Base-by-base conservation (phyloP, 139 green algal species). In the Pycnococcus provasolii region DNA sequence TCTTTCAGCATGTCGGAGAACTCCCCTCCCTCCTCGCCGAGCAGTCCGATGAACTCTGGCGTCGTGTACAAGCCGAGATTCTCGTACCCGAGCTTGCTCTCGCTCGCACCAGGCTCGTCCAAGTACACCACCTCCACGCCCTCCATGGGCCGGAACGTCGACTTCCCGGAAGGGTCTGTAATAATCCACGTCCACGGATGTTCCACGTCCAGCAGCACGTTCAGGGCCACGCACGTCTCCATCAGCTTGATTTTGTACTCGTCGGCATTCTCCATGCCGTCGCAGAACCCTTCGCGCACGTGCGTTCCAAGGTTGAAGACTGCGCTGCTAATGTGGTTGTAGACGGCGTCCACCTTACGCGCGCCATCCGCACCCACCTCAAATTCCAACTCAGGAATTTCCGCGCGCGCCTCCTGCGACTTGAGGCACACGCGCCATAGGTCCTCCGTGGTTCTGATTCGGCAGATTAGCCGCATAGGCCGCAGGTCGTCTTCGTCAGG, bases 361-460 rank as follows among this genome's bases (percentile, higher is more conserved):
- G 84, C 86, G 69, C 69, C 63, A 39, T 84, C 82, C 26, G 60
- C 59, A 1, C 58, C 71, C 60, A 87, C 78, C 69, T 87, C 77
- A 66, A 89, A 89, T 67, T 89, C 83, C 11, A 89, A 59, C 74
- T 86, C 77, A 1, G 83, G 83, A 39, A 89, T 81, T 67, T 86
- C 81, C 8, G 84, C 71, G 1, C 55, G 60, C 9, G 48, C 47
- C 81, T 63, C 0, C 5, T 61, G 41, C 7, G 7, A 37, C 1
- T 55, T 55, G 45, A 70, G 66, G 37, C 64, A 60, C 41, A 70
- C 62, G 1, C 61, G 51, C 62, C 63, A 70, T 4, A 76, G 64
- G 64, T 76, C 70, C 42, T n/a, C 5, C 13, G n/a, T 45, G 2
- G 42, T 37, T 8, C 41, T 55, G 41, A 71, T 8, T 6, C 2